Evolutionary conservation across 2,329 filamentous ascomycete genomes (phyloP).

Genomic region (Fusarium drepaniforme): DNA sequence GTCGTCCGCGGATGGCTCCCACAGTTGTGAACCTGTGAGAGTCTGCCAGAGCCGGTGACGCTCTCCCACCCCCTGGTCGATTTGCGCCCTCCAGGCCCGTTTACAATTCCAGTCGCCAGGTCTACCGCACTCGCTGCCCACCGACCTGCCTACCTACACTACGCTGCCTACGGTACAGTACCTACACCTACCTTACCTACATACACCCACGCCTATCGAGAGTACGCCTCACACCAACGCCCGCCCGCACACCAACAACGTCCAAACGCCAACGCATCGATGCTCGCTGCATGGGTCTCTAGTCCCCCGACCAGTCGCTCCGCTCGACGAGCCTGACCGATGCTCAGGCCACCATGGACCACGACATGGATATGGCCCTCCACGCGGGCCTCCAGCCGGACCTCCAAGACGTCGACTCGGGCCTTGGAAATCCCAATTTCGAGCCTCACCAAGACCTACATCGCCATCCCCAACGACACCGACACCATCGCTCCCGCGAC

Average conservation of each 20-base stretch:
- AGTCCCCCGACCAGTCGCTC: slow-evolving; percentile 56
- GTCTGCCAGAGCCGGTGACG: slow-evolving; percentile 18
- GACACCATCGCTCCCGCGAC: slow-evolving; percentile 44
- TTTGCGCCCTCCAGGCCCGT: slow-evolving; percentile 20
- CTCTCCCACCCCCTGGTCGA: slow-evolving; percentile 31
- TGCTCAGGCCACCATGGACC: slow-evolving; percentile 63
- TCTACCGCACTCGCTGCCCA: slow-evolving; percentile 11
- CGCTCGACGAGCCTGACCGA: slow-evolving; percentile 57
- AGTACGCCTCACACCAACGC: slow-evolving; percentile 41
- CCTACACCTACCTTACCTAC: background rate
- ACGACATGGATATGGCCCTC: slow-evolving; percentile 50
- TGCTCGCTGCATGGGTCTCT: slow-evolving; percentile 60
- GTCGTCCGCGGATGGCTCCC: slow-evolving; percentile 33
- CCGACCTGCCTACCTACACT: background rate
- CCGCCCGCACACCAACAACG: slow-evolving; percentile 53
- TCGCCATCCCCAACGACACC: slow-evolving; percentile 47
- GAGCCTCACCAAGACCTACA: slow-evolving; percentile 39
- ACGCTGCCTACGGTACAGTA: slow-evolving; percentile 16
- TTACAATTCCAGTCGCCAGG: slow-evolving; percentile 18
- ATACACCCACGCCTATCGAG: slow-evolving; percentile 38
- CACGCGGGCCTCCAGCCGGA: slow-evolving; percentile 46
- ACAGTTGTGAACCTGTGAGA: slow-evolving; percentile 35
- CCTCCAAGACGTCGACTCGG: slow-evolving; percentile 41
- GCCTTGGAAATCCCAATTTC: slow-evolving; percentile 36
- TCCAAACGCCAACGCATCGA: slow-evolving; percentile 59